Evolutionary conservation across 2,329 filamentous ascomycete species (phyloP), one percentile per base, ranked within the genome.

Genomic region (Fusarium multiceps): DNA sequence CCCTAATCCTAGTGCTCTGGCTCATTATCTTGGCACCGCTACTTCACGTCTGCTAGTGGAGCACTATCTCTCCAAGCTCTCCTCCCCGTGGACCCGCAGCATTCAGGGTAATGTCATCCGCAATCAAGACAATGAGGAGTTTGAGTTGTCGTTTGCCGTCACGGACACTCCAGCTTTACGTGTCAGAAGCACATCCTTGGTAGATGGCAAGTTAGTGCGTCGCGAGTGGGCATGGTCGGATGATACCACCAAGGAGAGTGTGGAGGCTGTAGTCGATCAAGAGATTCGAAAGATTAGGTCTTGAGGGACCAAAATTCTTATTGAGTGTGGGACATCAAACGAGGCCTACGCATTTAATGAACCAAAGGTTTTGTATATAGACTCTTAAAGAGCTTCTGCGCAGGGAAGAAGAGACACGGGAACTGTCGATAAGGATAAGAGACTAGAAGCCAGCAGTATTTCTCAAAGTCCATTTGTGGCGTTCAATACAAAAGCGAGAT

Each of bases 21-120:
- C 79, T 14, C 80, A 82, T 66, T 87, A 87, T 73, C 69, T 88
- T 11, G 77, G 80, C 58, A 80, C 80, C 20, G 82, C 83, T 14
- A 78, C 82, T 10, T 72, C 79, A 25, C 83, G 81, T 46, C 78
- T 79, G 43, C 76, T 86, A 5, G 76, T 81, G 1, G 74, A 80
- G 12, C 78, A 79, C 56, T 76, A 78, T 49, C 72, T 82, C 30
- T 66, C 73, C 23, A 64, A 68, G 32, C 71, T 79, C 18, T 37
- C 53, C 4, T 27, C 59, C 11, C 49, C 66, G 4, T 81, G 80
- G 77, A 64, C 73, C 25, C 76, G 75, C 34, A 75, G 73, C 58
- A 61, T 78, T 28, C 73, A 78, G 51, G 79, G 77, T 50, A 78
- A 77, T 40, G 74, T 75, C 12, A 76, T 82, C 62, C 74, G 69